Percentiles rank a stretch among this genome's conserved stretches.
These are phyloP conservation scores for Globisporangium abappressorium DNA, from an alignment of 352 stramenopile species.

Conservation along the genomic window DNA sequence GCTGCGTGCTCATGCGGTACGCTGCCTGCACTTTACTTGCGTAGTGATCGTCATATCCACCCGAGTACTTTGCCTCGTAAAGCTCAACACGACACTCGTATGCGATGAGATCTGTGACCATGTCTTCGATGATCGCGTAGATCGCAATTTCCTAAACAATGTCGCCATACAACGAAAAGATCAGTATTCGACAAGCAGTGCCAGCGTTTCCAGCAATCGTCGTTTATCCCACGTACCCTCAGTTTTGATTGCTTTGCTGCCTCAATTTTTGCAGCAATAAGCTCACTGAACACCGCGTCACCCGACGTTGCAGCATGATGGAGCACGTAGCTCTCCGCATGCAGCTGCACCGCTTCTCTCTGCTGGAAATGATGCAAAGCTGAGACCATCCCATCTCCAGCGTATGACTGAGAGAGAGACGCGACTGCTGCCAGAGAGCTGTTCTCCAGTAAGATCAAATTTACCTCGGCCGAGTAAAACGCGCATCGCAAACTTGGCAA, in stretches of 20 bases:
- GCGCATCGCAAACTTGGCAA: constrained; percentile 4
- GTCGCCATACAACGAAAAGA: background rate
- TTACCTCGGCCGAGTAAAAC: constrained; percentile 21
- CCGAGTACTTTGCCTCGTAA: constrained; percentile 52
- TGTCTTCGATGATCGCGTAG: constrained; percentile 51
- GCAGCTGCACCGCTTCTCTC: constrained; percentile 38
- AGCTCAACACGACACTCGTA: constrained; percentile 56
- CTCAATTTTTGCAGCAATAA: constrained; percentile 27
- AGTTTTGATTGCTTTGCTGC: constrained; percentile 37
- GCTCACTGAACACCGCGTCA: constrained; percentile 21
- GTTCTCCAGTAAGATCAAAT: constrained; percentile 24
- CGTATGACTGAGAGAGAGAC: constrained; percentile 46
- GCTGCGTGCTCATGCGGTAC: constrained; percentile 68
- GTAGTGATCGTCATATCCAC: constrained; percentile 59
- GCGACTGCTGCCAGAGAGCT: constrained; percentile 31
- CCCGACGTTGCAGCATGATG: constrained; percentile 17
- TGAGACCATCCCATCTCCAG: constrained; percentile 33
- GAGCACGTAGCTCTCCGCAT: constrained; percentile 35
- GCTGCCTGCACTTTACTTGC: constrained; percentile 69
- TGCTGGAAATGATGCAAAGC: constrained; percentile 44
- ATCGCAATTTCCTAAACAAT: constrained; percentile 45
- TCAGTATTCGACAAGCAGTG: background rate
- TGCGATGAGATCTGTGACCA: constrained; percentile 50
- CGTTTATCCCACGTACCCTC: constrained; percentile 17
- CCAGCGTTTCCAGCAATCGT: background rate